Percentiles rank a stretch among this genome's conserved stretches.
Conservation (phyloP, 305 asterid species). For the Plantago coronopus region DNA sequence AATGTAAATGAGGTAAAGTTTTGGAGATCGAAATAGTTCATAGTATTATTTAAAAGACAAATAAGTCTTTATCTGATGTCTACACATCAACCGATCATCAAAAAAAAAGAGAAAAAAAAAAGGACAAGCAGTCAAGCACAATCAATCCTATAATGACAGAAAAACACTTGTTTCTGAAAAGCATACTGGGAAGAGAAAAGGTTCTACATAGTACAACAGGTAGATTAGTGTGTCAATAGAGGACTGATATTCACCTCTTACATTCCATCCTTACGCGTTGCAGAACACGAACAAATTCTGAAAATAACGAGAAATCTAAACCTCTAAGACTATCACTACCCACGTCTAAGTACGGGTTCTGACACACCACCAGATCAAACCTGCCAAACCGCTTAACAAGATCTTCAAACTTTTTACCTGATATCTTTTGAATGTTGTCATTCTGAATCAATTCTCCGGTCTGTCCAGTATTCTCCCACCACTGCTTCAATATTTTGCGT, state of each 20-base stretch:
- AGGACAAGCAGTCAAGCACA: neutral
- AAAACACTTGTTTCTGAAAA: too few species aligned
- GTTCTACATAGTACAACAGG: neutral
- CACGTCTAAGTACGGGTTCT: slow-evolving; percentile 39
- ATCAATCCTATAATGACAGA: neutral
- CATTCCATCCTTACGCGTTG: slow-evolving; percentile 59
- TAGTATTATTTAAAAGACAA: too few species aligned
- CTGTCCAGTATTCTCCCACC: slow-evolving; percentile 74
- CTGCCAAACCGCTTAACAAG: slow-evolving; percentile 44
- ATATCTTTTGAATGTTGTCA: slow-evolving; percentile 39
- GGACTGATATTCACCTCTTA: slow-evolving; percentile 15
- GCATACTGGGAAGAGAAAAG: too few species aligned
- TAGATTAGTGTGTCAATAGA: neutral
- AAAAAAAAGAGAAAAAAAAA: neutral
- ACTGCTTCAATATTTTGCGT: slow-evolving; percentile 53
- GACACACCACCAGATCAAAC: slow-evolving; percentile 66
- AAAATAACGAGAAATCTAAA: slow-evolving; percentile 57
- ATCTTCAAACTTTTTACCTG: slow-evolving; percentile 46
- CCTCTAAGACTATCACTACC: slow-evolving; percentile 28
- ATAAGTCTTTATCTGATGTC: too few species aligned
- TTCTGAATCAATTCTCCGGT: slow-evolving; percentile 72
- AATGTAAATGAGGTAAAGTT: too few species aligned
- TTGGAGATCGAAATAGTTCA: too few species aligned
- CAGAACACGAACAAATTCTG: slow-evolving; percentile 71
- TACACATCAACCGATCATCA: too few species aligned